Conservation (phyloP, 495 filamentous ascomycete genomes). For the Rusavskia elegans region DNA sequence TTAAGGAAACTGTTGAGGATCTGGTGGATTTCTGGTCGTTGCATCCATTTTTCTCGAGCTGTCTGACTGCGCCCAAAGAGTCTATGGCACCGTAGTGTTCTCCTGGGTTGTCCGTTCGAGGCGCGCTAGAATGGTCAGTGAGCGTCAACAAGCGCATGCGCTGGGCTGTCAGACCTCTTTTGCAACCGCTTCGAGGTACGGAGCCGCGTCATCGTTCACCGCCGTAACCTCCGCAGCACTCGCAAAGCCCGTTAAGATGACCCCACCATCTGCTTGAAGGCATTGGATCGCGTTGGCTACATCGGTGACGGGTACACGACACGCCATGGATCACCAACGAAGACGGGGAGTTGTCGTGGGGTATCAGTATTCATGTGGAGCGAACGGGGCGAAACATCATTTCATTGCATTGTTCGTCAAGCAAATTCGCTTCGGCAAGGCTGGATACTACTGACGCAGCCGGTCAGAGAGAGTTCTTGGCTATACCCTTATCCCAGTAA, state of each 20-base stretch:
- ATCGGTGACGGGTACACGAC: conserved; percentile 4
- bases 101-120: background rate
- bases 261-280: conserved; percentile 7
- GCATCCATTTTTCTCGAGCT: conserved; percentile 7
- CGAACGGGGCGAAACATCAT: too few species aligned
- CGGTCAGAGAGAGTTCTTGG: too few species aligned
- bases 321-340: conserved; percentile 1
- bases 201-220: conserved; percentile 6
- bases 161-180: background rate
- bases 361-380: too few species aligned
- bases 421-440: too few species aligned
- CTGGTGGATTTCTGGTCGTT: background rate
- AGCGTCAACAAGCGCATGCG: background rate
- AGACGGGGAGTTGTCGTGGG: too few species aligned
- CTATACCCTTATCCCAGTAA: conserved; percentile 5
- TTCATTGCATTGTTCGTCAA: too few species aligned
- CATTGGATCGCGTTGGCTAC: background rate
- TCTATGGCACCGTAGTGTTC: background rate
- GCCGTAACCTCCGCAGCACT: background rate
- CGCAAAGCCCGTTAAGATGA: conserved; percentile 3
- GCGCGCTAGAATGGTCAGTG: background rate
- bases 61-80: conserved; percentile 5
- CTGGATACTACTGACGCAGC: too few species aligned
- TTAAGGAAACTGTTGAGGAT: too few species aligned
- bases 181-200: background rate